Conservation (phyloP, 2,329 filamentous ascomycete genomes). For the Colletotrichum sp. region DNA sequence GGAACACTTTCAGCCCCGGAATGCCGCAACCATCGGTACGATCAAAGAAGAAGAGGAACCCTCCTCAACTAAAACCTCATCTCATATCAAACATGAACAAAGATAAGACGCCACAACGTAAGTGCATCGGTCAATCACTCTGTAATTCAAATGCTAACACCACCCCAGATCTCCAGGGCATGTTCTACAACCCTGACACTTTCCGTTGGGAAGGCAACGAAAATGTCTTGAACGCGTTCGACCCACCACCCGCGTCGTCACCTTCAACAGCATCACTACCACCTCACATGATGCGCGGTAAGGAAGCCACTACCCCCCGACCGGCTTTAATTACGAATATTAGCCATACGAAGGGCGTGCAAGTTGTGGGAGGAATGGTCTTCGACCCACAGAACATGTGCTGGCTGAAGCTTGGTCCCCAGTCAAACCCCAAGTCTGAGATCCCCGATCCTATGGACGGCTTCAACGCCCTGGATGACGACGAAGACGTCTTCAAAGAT, state of each 20-base stretch:
- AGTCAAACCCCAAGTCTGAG: constrained; percentile 51
- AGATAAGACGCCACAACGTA: constrained; percentile 81
- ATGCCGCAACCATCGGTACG: constrained; percentile 47
- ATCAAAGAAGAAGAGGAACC: constrained; percentile 61
- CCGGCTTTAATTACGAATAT: constrained; percentile 92
- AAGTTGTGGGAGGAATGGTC: constrained; percentile 97
- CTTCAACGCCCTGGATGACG: constrained; percentile 77
- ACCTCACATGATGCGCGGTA: constrained; percentile 52
- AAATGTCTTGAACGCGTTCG: constrained; percentile 80
- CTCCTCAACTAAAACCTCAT: constrained; percentile 75
- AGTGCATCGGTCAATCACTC: constrained; percentile 34
- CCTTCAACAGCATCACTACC: constrained; percentile 55
- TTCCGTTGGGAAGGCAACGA: constrained; percentile 98
- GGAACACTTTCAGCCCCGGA: constrained; percentile 50
- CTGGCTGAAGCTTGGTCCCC: constrained; percentile 80
- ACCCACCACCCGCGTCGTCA: constrained; percentile 60
- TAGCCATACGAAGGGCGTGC: constrained; percentile 80
- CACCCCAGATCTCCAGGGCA: constrained; percentile 79
- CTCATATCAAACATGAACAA: constrained; percentile 84
- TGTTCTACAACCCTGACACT: constrained; percentile 90
- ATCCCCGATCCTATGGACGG: constrained; percentile 63
- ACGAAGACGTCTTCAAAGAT: constrained; percentile 92
- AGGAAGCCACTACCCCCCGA: constrained; percentile 63
- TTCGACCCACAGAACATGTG: constrained; percentile 98
- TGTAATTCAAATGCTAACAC: constrained; percentile 30